phyloP scores from a whole-genome alignment of 495 filamentous ascomycete species.

The Echria macrotheca region DNA sequence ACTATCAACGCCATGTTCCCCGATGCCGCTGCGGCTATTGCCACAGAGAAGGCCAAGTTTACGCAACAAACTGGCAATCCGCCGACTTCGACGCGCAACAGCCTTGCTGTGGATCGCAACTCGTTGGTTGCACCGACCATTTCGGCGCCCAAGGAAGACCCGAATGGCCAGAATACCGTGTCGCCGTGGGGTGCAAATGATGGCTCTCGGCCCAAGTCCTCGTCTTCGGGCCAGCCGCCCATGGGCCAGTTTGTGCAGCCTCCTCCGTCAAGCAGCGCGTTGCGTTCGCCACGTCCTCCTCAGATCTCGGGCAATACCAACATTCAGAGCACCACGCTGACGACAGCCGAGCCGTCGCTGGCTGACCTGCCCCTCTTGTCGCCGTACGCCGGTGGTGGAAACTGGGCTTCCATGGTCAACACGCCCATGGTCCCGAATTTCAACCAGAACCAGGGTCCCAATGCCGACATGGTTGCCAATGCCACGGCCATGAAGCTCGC shows the following conservation, averaged over 20 bases:
- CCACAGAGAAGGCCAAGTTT: constrained; percentile 94
- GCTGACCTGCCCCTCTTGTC: constrained; percentile 78
- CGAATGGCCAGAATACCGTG: constrained; percentile 53
- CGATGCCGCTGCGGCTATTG: constrained; percentile 94
- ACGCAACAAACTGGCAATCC: constrained; percentile 88
- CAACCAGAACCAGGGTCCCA: constrained; percentile 48
- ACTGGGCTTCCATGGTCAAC: constrained; percentile 98
- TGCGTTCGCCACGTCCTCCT: constrained; percentile 76
- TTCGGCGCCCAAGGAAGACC: constrained; percentile 53
- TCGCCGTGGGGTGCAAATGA: constrained; percentile 72
- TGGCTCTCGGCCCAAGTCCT: constrained; percentile 78
- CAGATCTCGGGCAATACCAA: constrained; percentile 57
- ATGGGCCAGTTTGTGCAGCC: constrained; percentile 97
- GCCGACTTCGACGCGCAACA: constrained; percentile 90
- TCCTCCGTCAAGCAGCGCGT: constrained; percentile 67
- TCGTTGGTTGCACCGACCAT: constrained; percentile 77
- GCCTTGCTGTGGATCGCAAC: constrained; percentile 72
- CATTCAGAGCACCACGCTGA: constrained; percentile 78
- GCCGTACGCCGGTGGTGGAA: constrained; percentile 80
- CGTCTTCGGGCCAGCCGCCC: constrained; percentile 76
- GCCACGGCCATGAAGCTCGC: constrained; percentile 98
- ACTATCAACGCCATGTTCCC: constrained; percentile 99
- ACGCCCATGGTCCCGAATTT: constrained; percentile 94
- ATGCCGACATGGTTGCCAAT: constrained; percentile 96
- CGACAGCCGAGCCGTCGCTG: constrained; percentile 59